Conservation (phyloP, 176 grass and related monocot species). For the barley (Hordeum vulgare) region MorexV3_pseudomolecules_assembly NC_058519.1:574846529-574847028, state of each 20-base stretch:
- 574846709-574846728: constrained; percentile 1
- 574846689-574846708: background rate
- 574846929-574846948: background rate
- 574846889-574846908: too few species aligned
- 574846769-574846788: constrained; percentile 12
- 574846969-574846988: too few species aligned
- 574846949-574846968: too few species aligned
- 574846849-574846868: background rate
- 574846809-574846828: background rate
- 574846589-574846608: background rate
- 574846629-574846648: background rate
- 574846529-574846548: too few species aligned
- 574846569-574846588: background rate
- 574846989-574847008: too few species aligned
- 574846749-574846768: background rate
- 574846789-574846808: background rate
- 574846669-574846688: background rate
- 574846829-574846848: background rate
- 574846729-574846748: background rate
- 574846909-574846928: background rate
- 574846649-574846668: background rate
- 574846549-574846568: too few species aligned
- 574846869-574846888: too few species aligned
- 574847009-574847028: background rate
- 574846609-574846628: background rate